Percentiles rank a stretch among this genome's conserved stretches.
These are phyloP conservation scores for Gossypium schwendimanii DNA, from an alignment of 441 rosid genomes.

Conservation along the genomic window DNA sequence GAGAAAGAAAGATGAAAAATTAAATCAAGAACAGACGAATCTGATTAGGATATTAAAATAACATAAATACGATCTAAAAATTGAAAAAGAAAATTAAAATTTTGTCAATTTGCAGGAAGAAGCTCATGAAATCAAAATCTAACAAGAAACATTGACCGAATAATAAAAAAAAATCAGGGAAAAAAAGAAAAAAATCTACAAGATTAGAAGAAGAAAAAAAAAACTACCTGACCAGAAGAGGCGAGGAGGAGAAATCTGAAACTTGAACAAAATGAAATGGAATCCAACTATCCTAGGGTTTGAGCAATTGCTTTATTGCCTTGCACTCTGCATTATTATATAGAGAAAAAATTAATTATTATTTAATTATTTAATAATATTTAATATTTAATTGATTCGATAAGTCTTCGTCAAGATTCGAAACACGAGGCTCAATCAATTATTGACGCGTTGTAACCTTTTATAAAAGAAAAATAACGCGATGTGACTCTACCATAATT, in stretches of 20 bases:
- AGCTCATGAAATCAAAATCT: not conserved
- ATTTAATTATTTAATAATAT: not conserved
- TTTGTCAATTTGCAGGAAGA: not conserved
- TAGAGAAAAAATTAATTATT: not conserved
- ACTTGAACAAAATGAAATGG: not conserved
- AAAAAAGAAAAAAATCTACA: no score
- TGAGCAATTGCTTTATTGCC: not conserved
- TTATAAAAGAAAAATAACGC: not conserved
- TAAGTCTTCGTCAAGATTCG: not conserved
- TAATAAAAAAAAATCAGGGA: not conserved
- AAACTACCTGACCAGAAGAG: not conserved
- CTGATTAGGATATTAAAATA: not conserved
- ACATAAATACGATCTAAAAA: not conserved
- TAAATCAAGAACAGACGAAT: not conserved
- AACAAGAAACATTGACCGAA: not conserved
- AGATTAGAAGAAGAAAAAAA: not conserved
- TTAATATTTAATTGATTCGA: not conserved
- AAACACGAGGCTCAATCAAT: not conserved
- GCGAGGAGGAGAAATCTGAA: not conserved
- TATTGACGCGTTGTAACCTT: not conserved
- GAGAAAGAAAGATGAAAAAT: not conserved
- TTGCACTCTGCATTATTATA: not conserved
- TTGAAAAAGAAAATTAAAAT: not conserved
- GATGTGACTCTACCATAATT: not conserved
- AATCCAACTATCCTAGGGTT: conserved; percentile 13